Percentiles rank a stretch among this genome's conserved stretches.
Conservation (phyloP, 2,329 filamentous ascomycete species). For the Microcera coccophila region DNA sequence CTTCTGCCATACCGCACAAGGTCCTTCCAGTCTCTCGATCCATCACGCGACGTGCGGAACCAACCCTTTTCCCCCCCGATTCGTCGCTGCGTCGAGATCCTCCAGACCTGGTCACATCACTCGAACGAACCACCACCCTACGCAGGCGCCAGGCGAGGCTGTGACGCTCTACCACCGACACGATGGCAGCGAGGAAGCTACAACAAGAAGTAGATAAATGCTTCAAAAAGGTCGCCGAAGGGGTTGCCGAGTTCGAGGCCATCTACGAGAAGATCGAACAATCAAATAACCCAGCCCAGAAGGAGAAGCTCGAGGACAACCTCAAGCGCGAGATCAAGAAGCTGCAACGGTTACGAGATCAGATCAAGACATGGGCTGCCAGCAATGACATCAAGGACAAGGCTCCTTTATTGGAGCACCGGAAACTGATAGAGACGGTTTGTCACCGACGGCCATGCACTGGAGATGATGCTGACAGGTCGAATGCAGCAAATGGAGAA, state of each 20-base stretch:
- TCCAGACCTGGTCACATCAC: conserved; percentile 3
- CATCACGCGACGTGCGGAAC: too few relatives aligned
- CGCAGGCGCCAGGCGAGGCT: conserved; percentile 9
- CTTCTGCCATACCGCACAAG: too few relatives aligned
- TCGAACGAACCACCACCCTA: background rate
- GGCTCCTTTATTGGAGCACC: conserved; percentile 85
- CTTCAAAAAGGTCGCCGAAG: conserved; percentile 97
- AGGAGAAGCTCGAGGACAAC: conserved; percentile 97
- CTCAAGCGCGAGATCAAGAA: conserved; percentile 99
- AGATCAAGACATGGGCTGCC: conserved; percentile 99
- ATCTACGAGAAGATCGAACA: conserved; percentile 98
- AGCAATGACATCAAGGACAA: conserved; percentile 99
- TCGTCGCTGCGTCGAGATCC: background rate
- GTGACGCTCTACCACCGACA: conserved; percentile 29
- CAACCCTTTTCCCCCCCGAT: too few relatives aligned
- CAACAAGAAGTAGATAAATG: conserved; percentile 98
- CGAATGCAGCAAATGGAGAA: conserved; percentile 87
- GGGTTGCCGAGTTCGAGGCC: conserved; percentile 83
- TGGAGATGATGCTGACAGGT: conserved; percentile 17
- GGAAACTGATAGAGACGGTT: conserved; percentile 97
- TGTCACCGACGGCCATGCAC: conserved; percentile 32
- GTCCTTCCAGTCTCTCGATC: too few relatives aligned
- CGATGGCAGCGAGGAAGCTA: conserved; percentile 92
- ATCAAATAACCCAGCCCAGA: conserved; percentile 87
- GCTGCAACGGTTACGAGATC: conserved; percentile 91